Base-by-base conservation (phyloP, 2,329 filamentous ascomycete species). In the Fusarium sp. region DNA sequence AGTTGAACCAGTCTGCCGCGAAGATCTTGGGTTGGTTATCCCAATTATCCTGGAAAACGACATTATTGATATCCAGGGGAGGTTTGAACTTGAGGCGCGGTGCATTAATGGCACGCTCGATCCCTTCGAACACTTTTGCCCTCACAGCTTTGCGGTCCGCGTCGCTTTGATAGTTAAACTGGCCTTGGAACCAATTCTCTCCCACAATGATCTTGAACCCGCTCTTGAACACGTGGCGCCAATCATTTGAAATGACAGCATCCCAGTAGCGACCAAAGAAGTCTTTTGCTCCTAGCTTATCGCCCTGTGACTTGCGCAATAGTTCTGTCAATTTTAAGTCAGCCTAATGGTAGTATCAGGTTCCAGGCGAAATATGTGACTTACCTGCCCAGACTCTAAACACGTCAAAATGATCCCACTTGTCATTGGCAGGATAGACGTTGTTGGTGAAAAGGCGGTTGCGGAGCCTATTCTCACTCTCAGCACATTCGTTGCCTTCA, bases 51-150 rank as follows among this genome's bases (percentile, higher is more conserved):
- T 6, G 4, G 17, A 45, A 45, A 4, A 45, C 4, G 10, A 45
- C 1, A 15, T 45, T 45, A 9, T 2, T 1, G 10, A 8, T 0
- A 0, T 0, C 0, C 1, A 45, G 6, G 10, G 24, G 17, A 11
- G 43, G 43, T 9, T 18, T 45, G 17, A 46, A 46, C 26, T 31
- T 46, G 13, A 46, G 44, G 3, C 44, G 44, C 0, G 44, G n/a
- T 5, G 44, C 13, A 10, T 46, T 4, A 0, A 45, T 2, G 2
- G 7, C 24, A 31, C 24, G 43, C 7, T 46, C 0, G 3, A 46
- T 2, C 11, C 17, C 43, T 0, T 14, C 2, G 1, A 18, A 14
- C 11, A 45, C 24, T 3, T 18, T 15, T 13, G 3, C 7, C 9
- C 26, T 28, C 26, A 28, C 26, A 28, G 26, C 6, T 3, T 9